Percentiles rank a stretch among this genome's conserved stretches.
Conservation (phyloP, 345 rosid species). For the Diplotaxis tenuifolia region DNA sequence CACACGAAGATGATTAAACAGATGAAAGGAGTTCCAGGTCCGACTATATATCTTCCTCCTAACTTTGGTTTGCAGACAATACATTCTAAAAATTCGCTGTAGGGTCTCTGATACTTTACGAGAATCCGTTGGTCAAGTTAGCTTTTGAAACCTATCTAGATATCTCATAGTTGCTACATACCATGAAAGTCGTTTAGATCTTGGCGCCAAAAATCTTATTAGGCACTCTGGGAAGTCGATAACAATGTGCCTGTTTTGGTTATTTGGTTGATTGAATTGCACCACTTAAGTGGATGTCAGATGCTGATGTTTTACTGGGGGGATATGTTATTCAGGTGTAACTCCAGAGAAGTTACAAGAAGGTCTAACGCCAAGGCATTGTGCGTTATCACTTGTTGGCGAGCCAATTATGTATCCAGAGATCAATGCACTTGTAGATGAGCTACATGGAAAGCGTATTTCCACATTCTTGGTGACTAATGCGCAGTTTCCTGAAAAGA, state of each 20-base stretch:
- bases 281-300: background rate
- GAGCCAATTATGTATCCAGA: conserved; percentile 98
- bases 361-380: conserved; percentile 88
- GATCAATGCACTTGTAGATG: conserved; percentile 85
- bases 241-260: background rate
- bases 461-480: conserved; percentile 94
- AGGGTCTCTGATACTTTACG: conserved; percentile 1
- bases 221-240: background rate
- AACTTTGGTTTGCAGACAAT: background rate
- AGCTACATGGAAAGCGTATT: conserved; percentile 76
- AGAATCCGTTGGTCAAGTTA: too few relatives aligned
- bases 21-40: conserved; percentile 99
- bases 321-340: conserved; percentile 58
- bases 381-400: conserved; percentile 97
- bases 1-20: conserved; percentile 94
- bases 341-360: conserved; percentile 71
- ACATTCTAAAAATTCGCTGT: background rate
- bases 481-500: conserved; percentile 97
- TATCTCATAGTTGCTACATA: too few relatives aligned
- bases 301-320: background rate
- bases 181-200: too few relatives aligned
- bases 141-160: too few relatives aligned
- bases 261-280: conserved; percentile 1
- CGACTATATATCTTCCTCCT: conserved; percentile 21
- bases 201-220: background rate